These are phyloP conservation scores for Phylloporus arenicola DNA, from an alignment of 768 basidiomycete species.

Conservation along the genomic window DNA sequence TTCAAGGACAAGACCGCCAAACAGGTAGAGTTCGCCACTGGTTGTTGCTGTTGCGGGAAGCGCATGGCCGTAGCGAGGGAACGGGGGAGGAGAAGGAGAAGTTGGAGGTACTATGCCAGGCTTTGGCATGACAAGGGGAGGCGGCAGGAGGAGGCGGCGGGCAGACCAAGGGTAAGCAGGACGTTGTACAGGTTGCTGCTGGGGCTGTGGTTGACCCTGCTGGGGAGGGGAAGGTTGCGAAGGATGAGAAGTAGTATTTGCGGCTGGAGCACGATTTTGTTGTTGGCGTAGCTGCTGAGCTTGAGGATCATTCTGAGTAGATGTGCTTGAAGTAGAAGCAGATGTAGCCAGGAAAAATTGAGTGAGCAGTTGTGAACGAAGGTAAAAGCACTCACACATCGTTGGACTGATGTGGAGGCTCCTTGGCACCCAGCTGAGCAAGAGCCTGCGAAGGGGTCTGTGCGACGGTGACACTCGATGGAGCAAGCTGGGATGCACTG, in stretches of 20 bases:
- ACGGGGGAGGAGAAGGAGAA: conserved; percentile 77
- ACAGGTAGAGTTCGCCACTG: conserved; percentile 91
- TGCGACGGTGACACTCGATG: conserved; percentile 48
- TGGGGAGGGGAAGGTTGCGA: conserved; percentile 31
- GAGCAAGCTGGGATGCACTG: conserved; percentile 39
- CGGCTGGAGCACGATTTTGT: conserved; percentile 32
- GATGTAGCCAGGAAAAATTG: background rate
- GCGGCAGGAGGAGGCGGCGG: conserved; percentile 62
- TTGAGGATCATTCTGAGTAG: conserved; percentile 23
- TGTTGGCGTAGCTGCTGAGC: conserved; percentile 34
- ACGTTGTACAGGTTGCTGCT: conserved; percentile 37
- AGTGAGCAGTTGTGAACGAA: background rate
- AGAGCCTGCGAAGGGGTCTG: conserved; percentile 67
- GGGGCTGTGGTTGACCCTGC: conserved; percentile 25
- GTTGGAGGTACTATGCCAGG: conserved; percentile 60
- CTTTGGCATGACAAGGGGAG: conserved; percentile 59
- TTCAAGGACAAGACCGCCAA: conserved; percentile 94
- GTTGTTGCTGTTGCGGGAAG: conserved; percentile 72
- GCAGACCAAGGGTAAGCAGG: conserved; percentile 82
- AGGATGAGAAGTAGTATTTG: conserved; percentile 25
- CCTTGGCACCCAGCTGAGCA: conserved; percentile 45
- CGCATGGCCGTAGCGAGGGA: conserved; percentile 94
- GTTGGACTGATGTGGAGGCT: conserved; percentile 21
- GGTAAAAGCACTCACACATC: conserved; percentile 34
- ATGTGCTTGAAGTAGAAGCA: conserved; percentile 4